phyloP scores from a whole-genome alignment of 2,329 filamentous ascomycete species.

The Fusarium heterosporum region DNA sequence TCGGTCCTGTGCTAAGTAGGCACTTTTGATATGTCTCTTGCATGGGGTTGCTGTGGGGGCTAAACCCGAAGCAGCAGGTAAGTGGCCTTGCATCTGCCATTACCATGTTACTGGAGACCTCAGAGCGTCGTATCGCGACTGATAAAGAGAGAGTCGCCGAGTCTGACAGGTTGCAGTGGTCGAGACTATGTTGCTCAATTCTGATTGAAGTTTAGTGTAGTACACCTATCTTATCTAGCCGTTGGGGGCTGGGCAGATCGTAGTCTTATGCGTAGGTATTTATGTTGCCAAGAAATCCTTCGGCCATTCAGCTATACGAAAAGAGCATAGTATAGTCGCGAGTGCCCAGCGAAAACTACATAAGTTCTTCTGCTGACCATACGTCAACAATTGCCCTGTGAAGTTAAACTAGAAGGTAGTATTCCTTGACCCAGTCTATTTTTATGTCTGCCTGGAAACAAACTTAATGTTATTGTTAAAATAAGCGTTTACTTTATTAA shows the following conservation, averaged over 20 bases:
- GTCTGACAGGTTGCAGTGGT: not conserved
- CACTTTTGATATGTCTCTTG: conserved; percentile 9
- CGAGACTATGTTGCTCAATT: not conserved
- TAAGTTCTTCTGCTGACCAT: not conserved
- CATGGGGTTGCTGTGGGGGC: not conserved
- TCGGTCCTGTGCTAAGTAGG: conserved; percentile 18
- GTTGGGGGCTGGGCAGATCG: not conserved
- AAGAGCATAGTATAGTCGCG: not conserved
- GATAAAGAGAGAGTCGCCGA: not conserved
- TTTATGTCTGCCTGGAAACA: not conserved
- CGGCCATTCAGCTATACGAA: not conserved
- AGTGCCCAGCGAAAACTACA: not conserved
- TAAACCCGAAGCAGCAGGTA: conserved; percentile 7
- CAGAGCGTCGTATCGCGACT: not conserved
- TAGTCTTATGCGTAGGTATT: not conserved
- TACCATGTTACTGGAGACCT: not conserved
- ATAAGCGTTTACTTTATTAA: too few relatives aligned
- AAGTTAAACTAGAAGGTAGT: not conserved
- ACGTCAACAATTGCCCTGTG: not conserved
- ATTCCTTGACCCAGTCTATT: not conserved
- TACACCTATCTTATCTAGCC: not conserved
- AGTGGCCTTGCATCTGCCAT: not conserved
- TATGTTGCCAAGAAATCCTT: not conserved
- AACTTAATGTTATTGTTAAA: too few relatives aligned
- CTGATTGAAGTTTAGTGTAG: not conserved